phyloP scores from a whole-genome alignment of 371 early-diverging fungal genomes.

The Mycotypha africana region DNA sequence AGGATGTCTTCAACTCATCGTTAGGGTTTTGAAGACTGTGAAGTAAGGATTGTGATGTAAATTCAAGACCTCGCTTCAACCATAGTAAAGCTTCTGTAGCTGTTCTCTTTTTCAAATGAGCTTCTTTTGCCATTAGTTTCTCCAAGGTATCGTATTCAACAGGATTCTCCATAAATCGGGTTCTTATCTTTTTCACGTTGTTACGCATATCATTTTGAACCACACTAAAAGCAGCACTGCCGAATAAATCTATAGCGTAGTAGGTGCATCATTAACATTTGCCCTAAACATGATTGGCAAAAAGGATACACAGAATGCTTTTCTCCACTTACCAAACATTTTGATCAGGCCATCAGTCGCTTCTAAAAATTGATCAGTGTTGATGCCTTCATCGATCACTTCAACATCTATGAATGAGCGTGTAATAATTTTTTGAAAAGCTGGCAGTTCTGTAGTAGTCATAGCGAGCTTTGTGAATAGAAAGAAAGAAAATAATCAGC shows the following conservation, averaged over 20 bases:
- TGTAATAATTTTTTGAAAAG: slow-evolving; percentile 29
- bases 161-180: slow-evolving; percentile 60
- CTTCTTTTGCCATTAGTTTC: slow-evolving; percentile 71
- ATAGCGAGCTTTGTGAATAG: too few species aligned
- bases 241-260: slow-evolving; percentile 54
- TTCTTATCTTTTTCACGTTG: slow-evolving; percentile 84
- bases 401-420: slow-evolving; percentile 70
- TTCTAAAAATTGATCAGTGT: slow-evolving; percentile 78
- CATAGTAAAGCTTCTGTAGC: slow-evolving; percentile 92
- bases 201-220: slow-evolving; percentile 89
- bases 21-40: slow-evolving; percentile 59
- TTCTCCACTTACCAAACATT: slow-evolving; percentile 87
- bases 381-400: slow-evolving; percentile 57
- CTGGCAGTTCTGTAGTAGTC: too few species aligned
- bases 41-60: slow-evolving; percentile 76
- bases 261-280: not conserved
- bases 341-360: slow-evolving; percentile 81
- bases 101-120: slow-evolving; percentile 64
- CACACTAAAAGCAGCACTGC: slow-evolving; percentile 69
- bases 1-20: slow-evolving; percentile 81
- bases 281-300: too few species aligned
- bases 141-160: slow-evolving; percentile 73
- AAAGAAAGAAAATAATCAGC: too few species aligned
- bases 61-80: slow-evolving; percentile 88
- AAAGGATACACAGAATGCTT: too few species aligned